Conservation (phyloP, 345 rosid species). For the Eucalyptus albens region DNA sequence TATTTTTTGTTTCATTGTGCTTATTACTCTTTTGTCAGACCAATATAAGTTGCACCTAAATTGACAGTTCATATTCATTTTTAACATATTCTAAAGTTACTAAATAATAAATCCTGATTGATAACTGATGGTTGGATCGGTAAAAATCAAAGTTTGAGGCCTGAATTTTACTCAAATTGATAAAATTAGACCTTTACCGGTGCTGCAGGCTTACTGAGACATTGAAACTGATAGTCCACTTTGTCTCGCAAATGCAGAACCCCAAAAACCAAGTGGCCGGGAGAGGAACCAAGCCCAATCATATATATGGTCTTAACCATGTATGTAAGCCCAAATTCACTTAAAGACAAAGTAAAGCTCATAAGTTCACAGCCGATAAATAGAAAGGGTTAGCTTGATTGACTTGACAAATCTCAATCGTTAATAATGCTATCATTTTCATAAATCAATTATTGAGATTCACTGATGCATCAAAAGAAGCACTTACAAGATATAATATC, state of each 20-base stretch:
- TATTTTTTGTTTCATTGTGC: background rate
- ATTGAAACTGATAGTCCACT: background rate
- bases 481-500: background rate
- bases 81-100: background rate
- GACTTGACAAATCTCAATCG: background rate
- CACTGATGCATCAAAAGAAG: background rate
- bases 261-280: background rate
- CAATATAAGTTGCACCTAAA: background rate
- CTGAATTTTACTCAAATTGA: background rate
- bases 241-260: background rate
- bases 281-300: background rate
- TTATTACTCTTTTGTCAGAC: background rate
- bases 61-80: background rate
- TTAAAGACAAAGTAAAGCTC: background rate
- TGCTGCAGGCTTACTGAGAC: background rate
- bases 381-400: background rate
- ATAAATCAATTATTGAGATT: background rate
- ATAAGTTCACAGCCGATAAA: background rate
- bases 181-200: background rate
- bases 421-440: background rate
- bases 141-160: background rate
- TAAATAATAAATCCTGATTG: background rate
- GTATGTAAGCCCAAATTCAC: background rate
- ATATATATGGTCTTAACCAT: background rate
- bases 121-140: background rate